Base-by-base conservation (phyloP, 2,329 filamentous ascomycete genomes). In the Pseudonectria foliicola region DNA sequence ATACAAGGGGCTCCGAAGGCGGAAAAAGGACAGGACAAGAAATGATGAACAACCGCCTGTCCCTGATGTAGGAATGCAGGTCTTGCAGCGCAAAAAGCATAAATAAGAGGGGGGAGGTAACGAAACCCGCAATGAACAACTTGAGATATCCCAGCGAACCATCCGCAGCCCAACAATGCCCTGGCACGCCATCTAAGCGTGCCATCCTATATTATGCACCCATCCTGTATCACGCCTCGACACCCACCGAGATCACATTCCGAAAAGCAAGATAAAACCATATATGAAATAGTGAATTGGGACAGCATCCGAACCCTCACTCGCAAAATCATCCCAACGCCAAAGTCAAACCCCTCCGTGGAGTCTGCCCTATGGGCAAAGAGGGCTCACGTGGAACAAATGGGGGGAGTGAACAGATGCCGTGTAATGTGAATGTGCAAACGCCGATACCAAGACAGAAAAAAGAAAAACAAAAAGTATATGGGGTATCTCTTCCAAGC, bases 1-100 rank as follows among this genome's bases (percentile, higher is more conserved):
- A 21, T 21, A 51, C n/a, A n/a, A n/a, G n/a, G 45, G 49, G 49
- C 53, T 52, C 49, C 42, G 42, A 43, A 48, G 18, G 18, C 18
- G 18, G 18, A n/a, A 14, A 34, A 35, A 37, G 41, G 40, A 35
- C n/a, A n/a, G 13, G 16, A 33, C 11, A 13, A 37, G 30, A 26
- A 25, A 40, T 16, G 18, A 32, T 6, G 31, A 41, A 39, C 38
- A 46, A 49, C 18, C 8, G 8, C 18, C 18, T 21, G 18, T 21
- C 5, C 18, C 18, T 21, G 5, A 21, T 21, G 18, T 21, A 8
- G 18, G 18, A 21, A 21, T 21, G 18, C 8, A 21, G 18, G 5
- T 21, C 5, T 21, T 8, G 18, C 18, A 8, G 5, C 8, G 49
- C 38, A 34, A 43, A 40, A 40, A 40, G 38, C 44, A 39, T 34